A percentile compares a stretch with the other conserved stretches of the same genome.
phyloP scores from a whole-genome alignment of 2,329 filamentous ascomycete species.

The Fusarium haematococcum region DNA sequence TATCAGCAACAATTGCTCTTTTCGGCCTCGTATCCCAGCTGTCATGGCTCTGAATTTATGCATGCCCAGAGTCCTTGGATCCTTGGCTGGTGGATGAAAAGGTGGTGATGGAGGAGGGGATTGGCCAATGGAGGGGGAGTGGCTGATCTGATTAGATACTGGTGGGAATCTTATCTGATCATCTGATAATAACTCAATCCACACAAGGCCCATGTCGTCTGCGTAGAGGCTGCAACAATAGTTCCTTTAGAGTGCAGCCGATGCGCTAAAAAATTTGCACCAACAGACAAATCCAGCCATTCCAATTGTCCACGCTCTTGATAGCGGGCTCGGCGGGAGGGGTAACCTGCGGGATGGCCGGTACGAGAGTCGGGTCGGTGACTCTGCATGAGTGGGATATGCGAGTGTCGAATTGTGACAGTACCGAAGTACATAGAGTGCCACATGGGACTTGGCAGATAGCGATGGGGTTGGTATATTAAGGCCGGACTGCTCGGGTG shows the following conservation, averaged over 20 bases:
- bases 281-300: constrained; percentile 4
- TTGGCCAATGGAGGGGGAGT: constrained; percentile 32
- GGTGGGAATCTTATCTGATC: constrained; percentile 37
- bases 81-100: not conserved
- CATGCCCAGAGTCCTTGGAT: not conserved
- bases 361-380: not conserved
- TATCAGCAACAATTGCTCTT: not conserved
- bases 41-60: constrained; percentile 26
- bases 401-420: not conserved
- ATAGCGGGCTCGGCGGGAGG: constrained; percentile 13
- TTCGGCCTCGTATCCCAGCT: constrained; percentile 1
- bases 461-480: constrained; percentile 21
- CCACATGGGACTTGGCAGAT: not conserved
- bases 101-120: constrained; percentile 1
- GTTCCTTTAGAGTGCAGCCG: not conserved
- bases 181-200: constrained; percentile 37
- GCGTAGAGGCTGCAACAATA: constrained; percentile 18
- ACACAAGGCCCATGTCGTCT: constrained; percentile 4
- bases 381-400: not conserved
- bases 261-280: not conserved
- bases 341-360: constrained; percentile 6
- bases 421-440: not conserved
- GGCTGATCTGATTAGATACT: constrained; percentile 46
- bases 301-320: constrained; percentile 1
- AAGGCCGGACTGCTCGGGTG: constrained; percentile 19